Conservation (phyloP, 345 rosid species). For the Hibiscus tridactylites region DNA sequence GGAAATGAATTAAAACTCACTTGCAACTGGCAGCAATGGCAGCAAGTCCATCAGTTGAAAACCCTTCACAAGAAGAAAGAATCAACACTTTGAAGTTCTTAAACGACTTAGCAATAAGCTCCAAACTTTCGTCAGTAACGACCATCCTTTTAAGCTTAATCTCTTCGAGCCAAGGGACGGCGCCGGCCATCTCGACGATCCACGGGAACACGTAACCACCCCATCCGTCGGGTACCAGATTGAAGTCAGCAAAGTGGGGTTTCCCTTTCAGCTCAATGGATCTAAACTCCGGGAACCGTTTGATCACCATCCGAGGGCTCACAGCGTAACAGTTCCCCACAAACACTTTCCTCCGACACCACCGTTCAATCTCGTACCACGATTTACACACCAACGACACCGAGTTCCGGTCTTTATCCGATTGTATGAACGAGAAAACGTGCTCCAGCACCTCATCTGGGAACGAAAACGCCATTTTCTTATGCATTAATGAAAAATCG, state of each 20-base stretch:
- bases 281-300: conserved; percentile 72
- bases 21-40: conserved; percentile 92
- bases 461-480: conserved; percentile 48
- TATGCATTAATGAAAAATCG: conserved; percentile 14
- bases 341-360: conserved; percentile 54
- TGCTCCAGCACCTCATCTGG: conserved; percentile 86
- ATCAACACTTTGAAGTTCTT: conserved; percentile 67
- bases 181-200: conserved; percentile 47
- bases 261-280: conserved; percentile 86
- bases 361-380: conserved; percentile 76
- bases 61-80: conserved; percentile 78
- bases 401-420: conserved; percentile 70
- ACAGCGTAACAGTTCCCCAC: conserved; percentile 90
- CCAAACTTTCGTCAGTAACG: conserved; percentile 70
- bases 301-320: conserved; percentile 42
- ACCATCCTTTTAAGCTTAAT: conserved; percentile 87
- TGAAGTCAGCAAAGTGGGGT: conserved; percentile 94
- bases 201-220: conserved; percentile 84
- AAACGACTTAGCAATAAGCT: conserved; percentile 70
- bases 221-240: conserved; percentile 90
- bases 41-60: conserved; percentile 85
- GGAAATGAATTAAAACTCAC: conserved; percentile 17
- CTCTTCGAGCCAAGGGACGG: conserved; percentile 72
- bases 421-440: conserved; percentile 56
- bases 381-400: conserved; percentile 85